A percentile compares a stretch with the other conserved stretches of the same genome.
These are phyloP conservation scores for Adansonia grandidieri DNA, from an alignment of 441 rosid genomes.

Conservation along the genomic window DNA sequence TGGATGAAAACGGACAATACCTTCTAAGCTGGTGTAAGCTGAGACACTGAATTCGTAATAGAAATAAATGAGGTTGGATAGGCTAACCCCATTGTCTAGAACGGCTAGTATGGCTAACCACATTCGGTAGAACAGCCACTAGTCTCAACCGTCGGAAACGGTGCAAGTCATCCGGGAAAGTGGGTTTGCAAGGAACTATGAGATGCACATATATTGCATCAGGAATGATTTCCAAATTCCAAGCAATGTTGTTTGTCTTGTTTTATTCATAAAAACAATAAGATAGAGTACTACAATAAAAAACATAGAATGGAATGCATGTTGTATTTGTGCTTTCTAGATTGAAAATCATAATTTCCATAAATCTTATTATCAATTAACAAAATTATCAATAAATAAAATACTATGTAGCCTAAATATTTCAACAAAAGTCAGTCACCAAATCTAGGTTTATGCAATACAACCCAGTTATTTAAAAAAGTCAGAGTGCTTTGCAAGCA, in stretches of 20 bases:
- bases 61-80: no score
- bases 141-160: no score
- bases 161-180: no score
- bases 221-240: background rate
- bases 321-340: background rate
- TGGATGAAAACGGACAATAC: no score
- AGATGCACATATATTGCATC: background rate
- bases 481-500: slow-evolving; percentile 30
- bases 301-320: background rate
- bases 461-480: slow-evolving; percentile 20
- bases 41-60: no score
- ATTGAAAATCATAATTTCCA: background rate
- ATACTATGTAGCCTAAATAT: background rate
- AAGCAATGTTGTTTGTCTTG: background rate
- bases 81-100: background rate
- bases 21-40: no score
- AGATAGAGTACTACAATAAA: background rate
- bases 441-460: slow-evolving; percentile 19
- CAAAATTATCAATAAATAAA: background rate
- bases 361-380: background rate
- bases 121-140: background rate
- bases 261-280: slow-evolving; percentile 5
- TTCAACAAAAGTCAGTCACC: background rate
- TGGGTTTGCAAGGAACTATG: background rate
- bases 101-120: background rate